Percentiles rank a stretch among this genome's conserved stretches.
phyloP scores from a whole-genome alignment of 225 moss, liverwort and hornwort genomes.

The Thuidium tamariscinum region DNA sequence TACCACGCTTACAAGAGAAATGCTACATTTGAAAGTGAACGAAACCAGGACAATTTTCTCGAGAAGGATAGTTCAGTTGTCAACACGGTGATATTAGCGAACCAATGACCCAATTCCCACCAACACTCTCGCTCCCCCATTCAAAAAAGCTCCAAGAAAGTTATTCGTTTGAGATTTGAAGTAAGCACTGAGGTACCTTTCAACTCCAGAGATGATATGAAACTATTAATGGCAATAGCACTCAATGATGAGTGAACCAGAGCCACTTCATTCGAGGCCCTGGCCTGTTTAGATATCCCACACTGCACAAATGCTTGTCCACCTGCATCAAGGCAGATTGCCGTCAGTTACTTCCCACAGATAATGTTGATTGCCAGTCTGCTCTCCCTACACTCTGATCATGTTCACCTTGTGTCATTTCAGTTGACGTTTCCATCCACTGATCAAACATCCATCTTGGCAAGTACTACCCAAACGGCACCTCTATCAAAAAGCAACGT shows the following conservation, averaged over 20 bases:
- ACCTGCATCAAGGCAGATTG: conserved; percentile 23
- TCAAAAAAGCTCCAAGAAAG: not conserved
- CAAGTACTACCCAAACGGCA: not conserved
- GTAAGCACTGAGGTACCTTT: conserved; percentile 30
- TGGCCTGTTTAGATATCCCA: conserved; percentile 36
- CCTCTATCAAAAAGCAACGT: not conserved
- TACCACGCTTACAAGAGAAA: not conserved
- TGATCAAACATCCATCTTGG: not conserved
- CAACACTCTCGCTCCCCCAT: not conserved
- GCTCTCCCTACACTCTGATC: not conserved
- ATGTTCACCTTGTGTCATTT: not conserved
- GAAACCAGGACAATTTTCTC: not conserved
- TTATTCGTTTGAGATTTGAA: not conserved
- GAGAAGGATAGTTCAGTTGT: not conserved
- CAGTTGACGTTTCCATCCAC: not conserved
- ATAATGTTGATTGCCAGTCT: not conserved
- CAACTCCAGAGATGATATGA: conserved; percentile 41
- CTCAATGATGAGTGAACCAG: conserved; percentile 58
- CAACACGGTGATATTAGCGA: not conserved
- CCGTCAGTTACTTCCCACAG: not conserved
- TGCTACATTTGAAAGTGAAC: not conserved
- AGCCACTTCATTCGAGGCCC: conserved; percentile 41
- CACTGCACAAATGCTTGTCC: conserved; percentile 60
- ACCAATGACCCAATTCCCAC: not conserved
- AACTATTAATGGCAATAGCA: conserved; percentile 47